Evolutionary conservation across 768 basidiomycete genomes (phyloP), one percentile per base, ranked within the genome.

Genomic region (Ramaria sp.): DNA sequence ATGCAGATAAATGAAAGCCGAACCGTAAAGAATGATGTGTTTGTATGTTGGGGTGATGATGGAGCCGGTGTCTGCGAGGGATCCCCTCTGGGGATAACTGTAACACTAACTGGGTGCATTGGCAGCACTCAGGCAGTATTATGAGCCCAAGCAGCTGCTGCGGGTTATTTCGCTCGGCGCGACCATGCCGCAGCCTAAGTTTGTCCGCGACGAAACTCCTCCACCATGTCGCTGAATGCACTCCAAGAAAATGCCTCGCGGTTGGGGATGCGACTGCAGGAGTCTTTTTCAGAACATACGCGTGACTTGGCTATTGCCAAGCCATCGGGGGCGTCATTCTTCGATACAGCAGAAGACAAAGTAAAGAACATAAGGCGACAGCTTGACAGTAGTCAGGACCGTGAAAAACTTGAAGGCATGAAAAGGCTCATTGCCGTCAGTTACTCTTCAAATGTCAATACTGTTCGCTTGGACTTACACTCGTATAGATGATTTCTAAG

Each of bases 321-420:
- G 18, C 75, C 77, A 12, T 70, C 75, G 20, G 71, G 77, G 39
- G 73, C 79, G 32, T 71, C 74, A 27, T 84, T 83, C 63, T 72
- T 85, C 50, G 87, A 88, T 61, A 72, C 71, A 48, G 71, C 80
- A 4, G 88, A 94, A 61, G 93, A 96, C 64, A 88, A 86, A 65
- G 71, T 81, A 50, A 82, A 82, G 67, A 83, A 91, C 63, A 87
- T 97, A 30, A 77, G 78, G 56, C 83, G 82, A 62, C 85, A 97
- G 65, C 78, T 99, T 32, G 92, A 96, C 61, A 88, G 87, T 3
- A 85, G 75, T 60, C 85, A 82, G 56, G 96, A 98, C 62, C 73
- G 82, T 55, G 95, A 98, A 64, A 89, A 93, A 63, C 69, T 95
- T 49, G 93, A 98, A 59, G 95, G 92, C 3, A 85, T 99, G 84